Conservation (phyloP, 2,329 filamentous ascomycete species). For the Fusarium longipes region DNA sequence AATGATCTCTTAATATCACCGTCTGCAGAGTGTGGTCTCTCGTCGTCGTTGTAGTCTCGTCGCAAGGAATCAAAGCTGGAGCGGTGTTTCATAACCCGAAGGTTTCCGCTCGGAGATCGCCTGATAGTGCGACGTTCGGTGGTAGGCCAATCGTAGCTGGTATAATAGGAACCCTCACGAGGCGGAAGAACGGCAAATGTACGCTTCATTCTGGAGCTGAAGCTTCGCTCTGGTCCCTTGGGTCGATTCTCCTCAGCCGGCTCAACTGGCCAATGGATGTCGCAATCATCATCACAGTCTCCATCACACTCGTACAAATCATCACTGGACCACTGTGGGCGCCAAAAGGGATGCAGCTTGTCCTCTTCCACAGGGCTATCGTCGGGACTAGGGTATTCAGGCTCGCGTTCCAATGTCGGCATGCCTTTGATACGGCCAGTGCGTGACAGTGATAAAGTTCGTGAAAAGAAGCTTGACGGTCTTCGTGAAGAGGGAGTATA, state of each 20-base stretch:
- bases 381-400: constrained; percentile 56
- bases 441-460: constrained; percentile 66
- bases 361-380: constrained; percentile 63
- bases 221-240: constrained; percentile 56
- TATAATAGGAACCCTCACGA: constrained; percentile 51
- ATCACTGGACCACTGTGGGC: constrained; percentile 61
- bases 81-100: constrained; percentile 67
- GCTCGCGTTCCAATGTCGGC: constrained; percentile 44
- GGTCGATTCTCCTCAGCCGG: constrained; percentile 58
- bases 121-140: constrained; percentile 68
- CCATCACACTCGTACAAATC: constrained; percentile 47
- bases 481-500: constrained; percentile 56
- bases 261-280: constrained; percentile 47
- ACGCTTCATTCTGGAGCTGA: constrained; percentile 65
- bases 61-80: constrained; percentile 60
- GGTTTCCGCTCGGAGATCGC: constrained; percentile 68
- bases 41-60: constrained; percentile 37
- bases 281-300: constrained; percentile 45
- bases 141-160: constrained; percentile 50
- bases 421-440: constrained; percentile 48
- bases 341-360: constrained; percentile 71
- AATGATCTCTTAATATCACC: constrained; percentile 43
- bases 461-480: constrained; percentile 57
- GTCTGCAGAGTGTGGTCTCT: constrained; percentile 53
- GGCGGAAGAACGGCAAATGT: constrained; percentile 71